phyloP scores from a whole-genome alignment of 441 rosid species.

The Gossypium schwendimanii region DNA sequence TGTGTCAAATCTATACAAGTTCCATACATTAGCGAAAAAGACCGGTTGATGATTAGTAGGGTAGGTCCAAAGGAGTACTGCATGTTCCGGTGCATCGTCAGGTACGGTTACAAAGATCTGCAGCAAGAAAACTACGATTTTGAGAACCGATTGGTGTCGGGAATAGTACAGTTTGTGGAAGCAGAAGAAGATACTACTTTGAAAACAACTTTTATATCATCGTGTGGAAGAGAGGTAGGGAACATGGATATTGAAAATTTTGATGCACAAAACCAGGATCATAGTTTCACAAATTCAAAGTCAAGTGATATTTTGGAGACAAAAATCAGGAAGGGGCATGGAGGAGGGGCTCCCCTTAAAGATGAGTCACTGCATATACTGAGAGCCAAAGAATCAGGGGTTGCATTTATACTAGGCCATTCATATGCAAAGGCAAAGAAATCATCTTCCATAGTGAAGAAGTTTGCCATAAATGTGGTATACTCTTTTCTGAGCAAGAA shows the following conservation, averaged over 20 bases:
- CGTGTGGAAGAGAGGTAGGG: slow-evolving; percentile 10
- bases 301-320: slow-evolving; percentile 7
- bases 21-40: slow-evolving; percentile 39
- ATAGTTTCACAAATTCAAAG: neutral
- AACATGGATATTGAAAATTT: slow-evolving; percentile 9
- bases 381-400: slow-evolving; percentile 58
- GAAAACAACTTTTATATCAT: neutral
- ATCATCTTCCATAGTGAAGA: slow-evolving; percentile 53
- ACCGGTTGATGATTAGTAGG: slow-evolving; percentile 44
- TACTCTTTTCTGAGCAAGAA: slow-evolving; percentile 60
- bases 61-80: slow-evolving; percentile 53
- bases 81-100: slow-evolving; percentile 59
- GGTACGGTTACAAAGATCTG: slow-evolving; percentile 58
- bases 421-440: slow-evolving; percentile 54
- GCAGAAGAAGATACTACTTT: slow-evolving; percentile 24
- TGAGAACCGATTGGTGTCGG: slow-evolving; percentile 47
- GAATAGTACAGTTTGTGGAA: slow-evolving; percentile 39
- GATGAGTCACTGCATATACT: slow-evolving; percentile 37
- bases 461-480: slow-evolving; percentile 41
- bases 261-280: slow-evolving; percentile 11
- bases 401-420: slow-evolving; percentile 56
- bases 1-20: slow-evolving; percentile 60
- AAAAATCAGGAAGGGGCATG: slow-evolving; percentile 8
- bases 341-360: slow-evolving; percentile 17
- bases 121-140: slow-evolving; percentile 60